Evolutionary conservation across 139 green algal genomes (phyloP).

Genomic region (Limnomonas spitsbergensis): DNA sequence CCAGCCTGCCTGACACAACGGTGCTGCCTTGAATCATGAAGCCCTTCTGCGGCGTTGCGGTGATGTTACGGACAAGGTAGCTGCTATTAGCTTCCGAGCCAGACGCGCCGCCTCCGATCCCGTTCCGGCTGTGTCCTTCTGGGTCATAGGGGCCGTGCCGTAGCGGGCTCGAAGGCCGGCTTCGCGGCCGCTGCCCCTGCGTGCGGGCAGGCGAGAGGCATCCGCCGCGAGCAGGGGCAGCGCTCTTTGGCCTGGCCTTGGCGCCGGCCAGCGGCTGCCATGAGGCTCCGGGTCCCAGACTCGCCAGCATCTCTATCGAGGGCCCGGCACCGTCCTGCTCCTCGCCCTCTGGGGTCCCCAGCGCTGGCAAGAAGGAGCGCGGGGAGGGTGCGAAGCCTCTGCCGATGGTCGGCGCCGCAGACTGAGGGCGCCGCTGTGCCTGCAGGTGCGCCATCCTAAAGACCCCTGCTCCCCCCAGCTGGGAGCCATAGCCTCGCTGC

Average conservation of each 20-base stretch:
- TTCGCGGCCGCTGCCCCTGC: background rate
- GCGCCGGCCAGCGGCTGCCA: background rate
- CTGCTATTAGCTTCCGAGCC: background rate
- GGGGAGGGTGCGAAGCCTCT: background rate
- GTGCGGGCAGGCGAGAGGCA: too few species aligned
- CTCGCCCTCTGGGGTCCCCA: background rate
- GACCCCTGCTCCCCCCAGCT: background rate
- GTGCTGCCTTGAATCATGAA: background rate
- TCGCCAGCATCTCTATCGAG: background rate
- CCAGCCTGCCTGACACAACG: background rate
- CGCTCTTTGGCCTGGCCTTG: background rate
- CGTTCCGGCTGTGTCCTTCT: background rate
- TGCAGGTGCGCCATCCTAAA: background rate
- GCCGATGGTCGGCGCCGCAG: background rate
- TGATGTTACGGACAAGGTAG: slow-evolving; percentile 11
- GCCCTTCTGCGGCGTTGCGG: slow-evolving; percentile 15
- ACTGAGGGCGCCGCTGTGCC: background rate
- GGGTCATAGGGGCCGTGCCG: background rate
- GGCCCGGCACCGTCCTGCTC: background rate
- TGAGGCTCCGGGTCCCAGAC: background rate
- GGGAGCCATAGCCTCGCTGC: background rate
- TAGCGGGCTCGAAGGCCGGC: background rate
- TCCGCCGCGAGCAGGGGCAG: background rate
- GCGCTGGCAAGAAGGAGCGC: background rate
- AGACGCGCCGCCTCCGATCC: too few species aligned